These are phyloP conservation scores for Botrytis medusae DNA, from an alignment of 2,329 filamentous ascomycete species.

Conservation along the genomic window DNA sequence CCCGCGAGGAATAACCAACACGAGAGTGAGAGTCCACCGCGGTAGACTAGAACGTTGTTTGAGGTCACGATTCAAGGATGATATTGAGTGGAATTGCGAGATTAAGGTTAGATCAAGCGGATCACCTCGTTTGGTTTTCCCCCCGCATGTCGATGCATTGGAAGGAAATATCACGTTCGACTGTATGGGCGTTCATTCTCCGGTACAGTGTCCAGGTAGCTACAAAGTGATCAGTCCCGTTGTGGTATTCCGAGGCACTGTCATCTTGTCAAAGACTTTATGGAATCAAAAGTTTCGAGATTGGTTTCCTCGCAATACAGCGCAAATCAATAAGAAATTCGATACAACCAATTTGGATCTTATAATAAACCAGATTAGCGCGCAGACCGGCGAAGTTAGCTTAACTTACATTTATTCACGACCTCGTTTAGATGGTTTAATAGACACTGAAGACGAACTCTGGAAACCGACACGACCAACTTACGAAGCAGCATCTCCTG, in stretches of 20 bases:
- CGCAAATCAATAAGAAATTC: not conserved
- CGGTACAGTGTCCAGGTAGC: not conserved
- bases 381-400: not conserved
- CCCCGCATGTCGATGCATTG: not conserved
- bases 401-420: constrained; percentile 4
- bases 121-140: not conserved
- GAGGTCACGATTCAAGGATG: not conserved
- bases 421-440: not conserved
- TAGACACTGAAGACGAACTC: not conserved
- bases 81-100: constrained; percentile 9
- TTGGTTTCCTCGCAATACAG: not conserved
- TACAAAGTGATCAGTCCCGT: not conserved
- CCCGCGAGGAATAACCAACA: not conserved
- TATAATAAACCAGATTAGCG: not conserved
- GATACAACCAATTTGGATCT: not conserved
- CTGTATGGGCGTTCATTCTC: constrained; percentile 11
- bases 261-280: not conserved
- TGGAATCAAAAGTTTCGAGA: not conserved
- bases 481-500: not conserved
- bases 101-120: not conserved
- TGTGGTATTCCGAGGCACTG: not conserved
- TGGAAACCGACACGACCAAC: not conserved
- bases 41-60: not conserved
- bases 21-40: not conserved
- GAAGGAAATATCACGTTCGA: constrained; percentile 8